Conservation (phyloP, 2,329 filamentous ascomycete species). For the Bipolaris victoriae region DNA sequence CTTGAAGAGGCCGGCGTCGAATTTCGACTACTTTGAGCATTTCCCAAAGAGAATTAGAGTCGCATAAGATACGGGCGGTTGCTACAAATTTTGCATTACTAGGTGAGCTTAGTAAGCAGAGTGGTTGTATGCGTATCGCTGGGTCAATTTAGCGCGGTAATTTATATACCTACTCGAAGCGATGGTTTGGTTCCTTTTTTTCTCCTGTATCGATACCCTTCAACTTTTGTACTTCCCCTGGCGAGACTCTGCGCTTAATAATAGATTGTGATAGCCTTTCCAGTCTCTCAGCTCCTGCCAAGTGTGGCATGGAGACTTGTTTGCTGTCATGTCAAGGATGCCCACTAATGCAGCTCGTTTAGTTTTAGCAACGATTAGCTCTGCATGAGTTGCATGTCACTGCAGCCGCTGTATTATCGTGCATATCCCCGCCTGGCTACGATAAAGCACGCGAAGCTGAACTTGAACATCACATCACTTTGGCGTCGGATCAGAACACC, state of each 20-base stretch:
- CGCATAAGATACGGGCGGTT: not conserved
- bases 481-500: not conserved
- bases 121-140: not conserved
- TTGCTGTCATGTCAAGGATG: not conserved
- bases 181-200: constrained; percentile 6
- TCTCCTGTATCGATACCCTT: constrained; percentile 22
- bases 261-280: not conserved
- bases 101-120: not conserved
- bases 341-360: constrained; percentile 10
- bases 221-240: not conserved
- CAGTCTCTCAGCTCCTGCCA: not conserved
- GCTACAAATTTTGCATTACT: not conserved
- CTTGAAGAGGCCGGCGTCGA: not conserved
- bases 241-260: not conserved
- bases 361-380: constrained; percentile 20
- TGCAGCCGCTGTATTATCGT: constrained; percentile 3
- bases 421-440: not conserved
- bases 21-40: not conserved
- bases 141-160: not conserved
- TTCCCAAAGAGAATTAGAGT: not conserved
- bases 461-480: not conserved
- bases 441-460: not conserved
- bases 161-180: not conserved
- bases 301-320: not conserved
- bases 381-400: constrained; percentile 3